phyloP scores from a whole-genome alignment of 1,284 basidiomycete species.

The Rhodotorula sp. region DNA sequence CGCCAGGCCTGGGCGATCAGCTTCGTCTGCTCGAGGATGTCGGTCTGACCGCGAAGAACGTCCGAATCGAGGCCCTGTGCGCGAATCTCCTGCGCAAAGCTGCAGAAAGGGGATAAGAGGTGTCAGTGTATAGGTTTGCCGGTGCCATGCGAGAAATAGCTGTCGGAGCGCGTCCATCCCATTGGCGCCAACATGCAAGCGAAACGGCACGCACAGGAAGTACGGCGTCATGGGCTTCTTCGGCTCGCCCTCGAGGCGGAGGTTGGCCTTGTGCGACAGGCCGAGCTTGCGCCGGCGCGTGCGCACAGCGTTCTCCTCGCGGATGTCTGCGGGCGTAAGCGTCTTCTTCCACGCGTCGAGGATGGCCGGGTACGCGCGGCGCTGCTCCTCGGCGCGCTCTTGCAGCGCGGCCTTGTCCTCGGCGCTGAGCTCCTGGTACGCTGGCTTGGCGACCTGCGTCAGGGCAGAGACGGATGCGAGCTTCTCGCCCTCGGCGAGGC shows the following conservation, averaged over 20 bases:
- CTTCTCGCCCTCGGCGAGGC: constrained; percentile 16
- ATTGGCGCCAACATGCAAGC: background rate
- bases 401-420: constrained; percentile 15
- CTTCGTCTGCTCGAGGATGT: constrained; percentile 30
- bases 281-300: constrained; percentile 21
- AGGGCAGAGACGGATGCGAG: constrained; percentile 7
- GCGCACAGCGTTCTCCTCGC: constrained; percentile 36
- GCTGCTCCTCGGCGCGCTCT: constrained; percentile 13
- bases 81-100: constrained; percentile 26
- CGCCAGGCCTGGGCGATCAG: constrained; percentile 30
- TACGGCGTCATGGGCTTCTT: constrained; percentile 30
- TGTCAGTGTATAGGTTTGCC: background rate
- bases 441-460: constrained; percentile 12
- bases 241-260: constrained; percentile 32
- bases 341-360: constrained; percentile 32
- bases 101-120: background rate
- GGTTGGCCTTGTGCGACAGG: constrained; percentile 9
- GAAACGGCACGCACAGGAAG: constrained; percentile 19
- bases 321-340: constrained; percentile 39
- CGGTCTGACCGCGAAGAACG: constrained; percentile 23
- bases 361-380: constrained; percentile 23
- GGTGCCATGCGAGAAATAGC: background rate
- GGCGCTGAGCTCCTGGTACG: constrained; percentile 17
- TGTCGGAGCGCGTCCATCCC: background rate
- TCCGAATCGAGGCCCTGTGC: constrained; percentile 6